These are phyloP conservation scores for Verticillium tricorpus DNA, from an alignment of 2,329 filamentous ascomycete species.

Conservation along the genomic window DNA sequence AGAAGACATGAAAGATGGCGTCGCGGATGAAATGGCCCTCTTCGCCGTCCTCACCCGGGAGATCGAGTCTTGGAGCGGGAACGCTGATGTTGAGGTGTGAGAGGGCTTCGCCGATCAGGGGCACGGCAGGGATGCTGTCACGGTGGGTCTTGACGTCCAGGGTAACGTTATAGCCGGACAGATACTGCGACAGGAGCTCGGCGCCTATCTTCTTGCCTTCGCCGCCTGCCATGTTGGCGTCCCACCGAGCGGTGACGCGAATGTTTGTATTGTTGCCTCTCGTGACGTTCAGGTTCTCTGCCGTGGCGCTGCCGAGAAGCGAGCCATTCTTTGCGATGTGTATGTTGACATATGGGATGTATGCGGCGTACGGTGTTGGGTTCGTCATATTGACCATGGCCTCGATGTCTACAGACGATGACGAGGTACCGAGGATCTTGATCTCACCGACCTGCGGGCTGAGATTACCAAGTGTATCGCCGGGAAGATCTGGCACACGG, in stretches of 20 bases:
- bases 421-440: conserved; percentile 66
- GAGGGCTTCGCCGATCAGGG: conserved; percentile 67
- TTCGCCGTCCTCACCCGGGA: conserved; percentile 46
- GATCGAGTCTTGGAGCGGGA: conserved; percentile 61
- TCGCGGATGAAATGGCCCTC: conserved; percentile 72
- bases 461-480: conserved; percentile 42
- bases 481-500: conserved; percentile 49
- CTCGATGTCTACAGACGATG: conserved; percentile 64
- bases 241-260: conserved; percentile 66
- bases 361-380: conserved; percentile 79
- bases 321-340: conserved; percentile 70
- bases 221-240: conserved; percentile 63
- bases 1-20: conserved; percentile 80
- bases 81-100: conserved; percentile 68
- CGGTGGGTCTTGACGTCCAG: conserved; percentile 69
- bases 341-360: conserved; percentile 75
- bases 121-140: conserved; percentile 68
- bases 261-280: conserved; percentile 71
- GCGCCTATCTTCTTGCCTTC: conserved; percentile 58
- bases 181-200: conserved; percentile 75
- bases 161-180: conserved; percentile 83
- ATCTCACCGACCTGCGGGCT: conserved; percentile 67
- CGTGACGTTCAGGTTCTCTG: conserved; percentile 56
- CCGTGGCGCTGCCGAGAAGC: conserved; percentile 69
- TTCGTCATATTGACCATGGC: conserved; percentile 82